A percentile compares a stretch with the other conserved stretches of the same genome.
phyloP scores from a whole-genome alignment of 805 yeast species.

The Candida pseudoglaebosa region DNA sequence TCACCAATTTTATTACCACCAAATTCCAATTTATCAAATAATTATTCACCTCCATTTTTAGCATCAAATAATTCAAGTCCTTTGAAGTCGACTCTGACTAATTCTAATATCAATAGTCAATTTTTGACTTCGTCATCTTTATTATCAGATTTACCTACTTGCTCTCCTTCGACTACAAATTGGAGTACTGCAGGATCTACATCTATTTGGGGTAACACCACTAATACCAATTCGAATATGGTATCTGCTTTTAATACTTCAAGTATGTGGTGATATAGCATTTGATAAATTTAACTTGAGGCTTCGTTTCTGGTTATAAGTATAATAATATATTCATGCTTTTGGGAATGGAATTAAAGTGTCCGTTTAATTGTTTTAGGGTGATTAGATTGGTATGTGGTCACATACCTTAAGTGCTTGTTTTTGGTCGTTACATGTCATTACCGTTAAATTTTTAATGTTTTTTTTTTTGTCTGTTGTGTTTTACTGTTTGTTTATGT shows the following conservation, averaged over 20 bases:
- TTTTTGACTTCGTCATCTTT: conserved; percentile 18
- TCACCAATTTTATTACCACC: conserved; percentile 22
- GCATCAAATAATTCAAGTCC: conserved; percentile 7
- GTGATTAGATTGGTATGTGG: conserved; percentile 3
- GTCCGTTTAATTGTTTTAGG: too few relatives aligned
- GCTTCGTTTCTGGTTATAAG: too few relatives aligned
- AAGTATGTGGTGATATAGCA: conserved; percentile 18
- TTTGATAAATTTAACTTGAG: too few relatives aligned
- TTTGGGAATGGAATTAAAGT: too few relatives aligned
- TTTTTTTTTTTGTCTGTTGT: not conserved
- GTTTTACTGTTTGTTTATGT: too few relatives aligned
- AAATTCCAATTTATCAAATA: conserved; percentile 11
- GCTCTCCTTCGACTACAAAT: conserved; percentile 8
- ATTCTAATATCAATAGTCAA: conserved; percentile 4
- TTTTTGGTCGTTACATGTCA: conserved; percentile 3
- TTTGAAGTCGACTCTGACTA: conserved; percentile 1
- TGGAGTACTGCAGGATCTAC: conserved; percentile 10
- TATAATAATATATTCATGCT: conserved; percentile 2
- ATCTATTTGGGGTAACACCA: conserved; percentile 7
- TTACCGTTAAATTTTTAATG: conserved; percentile 6
- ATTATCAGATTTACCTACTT: conserved; percentile 9
- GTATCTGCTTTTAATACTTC: conserved; percentile 14
- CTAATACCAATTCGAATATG: conserved; percentile 8
- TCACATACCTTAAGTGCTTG: not conserved
- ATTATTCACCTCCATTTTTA: conserved; percentile 23